Base-by-base conservation (phyloP, 2,329 filamentous ascomycete species). In the Pseudonectria foliicola region DNA sequence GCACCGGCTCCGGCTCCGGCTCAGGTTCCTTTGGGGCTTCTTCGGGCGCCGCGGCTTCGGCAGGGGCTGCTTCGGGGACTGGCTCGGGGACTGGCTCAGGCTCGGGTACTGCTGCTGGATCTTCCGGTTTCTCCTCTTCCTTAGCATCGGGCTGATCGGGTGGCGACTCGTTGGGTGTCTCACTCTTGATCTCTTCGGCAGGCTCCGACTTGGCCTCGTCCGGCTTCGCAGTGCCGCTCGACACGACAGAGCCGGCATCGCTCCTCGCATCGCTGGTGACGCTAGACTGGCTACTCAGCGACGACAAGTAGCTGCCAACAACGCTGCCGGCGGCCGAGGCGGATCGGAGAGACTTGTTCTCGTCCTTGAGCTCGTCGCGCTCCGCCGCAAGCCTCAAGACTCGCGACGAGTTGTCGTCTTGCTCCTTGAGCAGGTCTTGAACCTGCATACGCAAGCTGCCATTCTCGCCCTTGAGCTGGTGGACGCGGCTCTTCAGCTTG, bases 181-280 rank as follows among this genome's bases (percentile, higher is more conserved):
- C 13, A 11, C 12, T 26, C 26, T 50, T 41, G 11, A 33, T 11
- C 23, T 16, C 25, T 16, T 16, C 31, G 7, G 15, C 44, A 7
- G 46, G 25, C 8, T 25, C 38, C 10, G 43, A 39, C 31, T 43
- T 33, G 13, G 38, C 38, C 8, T 37, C 34, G 7, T 46, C 44
- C 2, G 48, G 38, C 46, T 47, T 53, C 34, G 52, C 45, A 0
- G 50, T 53, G 4, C 41, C 45, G 14, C 50, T 46, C 10, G 50
- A 53, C 0, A 33, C 33, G 12, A 44, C 38, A 4, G 39, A 47
- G 4, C 38, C 32, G 10, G 44, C 34, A 4, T 45, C 48, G 14
- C 48, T 40, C 37, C 27, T 25, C 8, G 23, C 35, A n/a, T 13
- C 25, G 10, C 32, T 39, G 25, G 28, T 36, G 16, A 30, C 15